Conservation (phyloP, 495 filamentous ascomycete species). For the Mytilinidion resinicola region DNA sequence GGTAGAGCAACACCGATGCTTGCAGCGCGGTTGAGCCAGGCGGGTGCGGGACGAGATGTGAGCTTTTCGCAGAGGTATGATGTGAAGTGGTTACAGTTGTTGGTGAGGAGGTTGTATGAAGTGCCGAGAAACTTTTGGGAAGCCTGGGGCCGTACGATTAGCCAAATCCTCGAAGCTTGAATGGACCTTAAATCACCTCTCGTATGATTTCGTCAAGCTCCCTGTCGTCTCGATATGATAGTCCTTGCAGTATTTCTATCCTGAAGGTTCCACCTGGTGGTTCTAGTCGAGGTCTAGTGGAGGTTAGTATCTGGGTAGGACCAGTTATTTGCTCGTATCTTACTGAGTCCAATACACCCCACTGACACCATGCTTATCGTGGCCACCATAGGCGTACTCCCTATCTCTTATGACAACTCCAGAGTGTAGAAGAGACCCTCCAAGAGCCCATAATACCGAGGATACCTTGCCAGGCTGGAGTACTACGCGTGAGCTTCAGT, state of each 20-base stretch:
- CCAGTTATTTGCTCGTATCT: background rate
- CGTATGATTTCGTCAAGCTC: slow-evolving; percentile 64
- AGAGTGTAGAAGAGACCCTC: slow-evolving; percentile 66
- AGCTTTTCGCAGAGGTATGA: slow-evolving; percentile 59
- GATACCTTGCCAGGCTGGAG: slow-evolving; percentile 60
- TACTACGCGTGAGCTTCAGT: background rate
- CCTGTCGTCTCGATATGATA: slow-evolving; percentile 53
- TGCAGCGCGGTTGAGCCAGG: slow-evolving; percentile 73
- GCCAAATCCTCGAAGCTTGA: background rate
- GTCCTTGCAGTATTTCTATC: slow-evolving; percentile 63
- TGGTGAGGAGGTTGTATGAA: slow-evolving; percentile 66
- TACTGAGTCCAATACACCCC: slow-evolving; percentile 71
- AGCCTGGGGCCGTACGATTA: slow-evolving; percentile 31
- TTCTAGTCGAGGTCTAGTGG: slow-evolving; percentile 50
- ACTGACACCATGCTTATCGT: slow-evolving; percentile 56
- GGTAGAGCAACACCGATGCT: slow-evolving; percentile 68
- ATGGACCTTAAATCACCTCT: slow-evolving; percentile 28
- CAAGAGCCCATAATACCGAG: slow-evolving; percentile 62
- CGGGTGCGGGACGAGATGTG: slow-evolving; percentile 56
- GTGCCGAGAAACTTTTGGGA: slow-evolving; percentile 63
- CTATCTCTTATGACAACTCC: slow-evolving; percentile 68
- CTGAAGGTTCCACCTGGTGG: slow-evolving; percentile 70
- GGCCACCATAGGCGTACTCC: slow-evolving; percentile 81
- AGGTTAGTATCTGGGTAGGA: slow-evolving; percentile 34
- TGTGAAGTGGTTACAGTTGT: slow-evolving; percentile 82